A percentile compares a stretch with the other conserved stretches of the same genome.
phyloP scores from a whole-genome alignment of 805 yeast species.

The Ogataea corticis region DNA sequence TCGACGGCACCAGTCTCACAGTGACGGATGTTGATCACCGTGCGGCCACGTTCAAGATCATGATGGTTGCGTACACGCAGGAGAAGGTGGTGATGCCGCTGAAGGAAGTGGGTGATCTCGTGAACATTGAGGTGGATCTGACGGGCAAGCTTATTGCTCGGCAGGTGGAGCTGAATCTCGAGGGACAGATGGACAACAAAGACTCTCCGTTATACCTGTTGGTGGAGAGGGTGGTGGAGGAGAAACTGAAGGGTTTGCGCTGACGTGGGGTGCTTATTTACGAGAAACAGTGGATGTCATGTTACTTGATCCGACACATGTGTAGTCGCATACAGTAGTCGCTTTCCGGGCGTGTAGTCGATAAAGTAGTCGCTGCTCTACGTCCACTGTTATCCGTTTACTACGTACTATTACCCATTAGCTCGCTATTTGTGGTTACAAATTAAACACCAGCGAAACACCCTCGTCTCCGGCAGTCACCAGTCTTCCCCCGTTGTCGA shows the following conservation, averaged over 20 bases:
- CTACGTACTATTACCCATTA: too few relatives aligned
- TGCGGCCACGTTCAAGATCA: conserved; percentile 65
- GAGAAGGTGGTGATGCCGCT: conserved; percentile 70
- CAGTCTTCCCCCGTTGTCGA: conserved; percentile 66
- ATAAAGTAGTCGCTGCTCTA: too few relatives aligned
- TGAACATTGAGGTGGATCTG: conserved; percentile 92
- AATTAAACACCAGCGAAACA: conserved; percentile 71
- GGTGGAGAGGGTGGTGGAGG: conserved; percentile 49
- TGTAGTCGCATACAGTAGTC: too few relatives aligned
- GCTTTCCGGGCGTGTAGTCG: too few relatives aligned
- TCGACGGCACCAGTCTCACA: conserved; percentile 93
- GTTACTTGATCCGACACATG: too few relatives aligned
- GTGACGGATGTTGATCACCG: conserved; percentile 73
- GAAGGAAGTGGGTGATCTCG: conserved; percentile 61
- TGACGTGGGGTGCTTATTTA: too few relatives aligned
- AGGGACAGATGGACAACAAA: conserved; percentile 50
- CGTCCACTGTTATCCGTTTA: too few relatives aligned
- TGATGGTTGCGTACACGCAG: conserved; percentile 93
- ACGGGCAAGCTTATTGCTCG: conserved; percentile 90
- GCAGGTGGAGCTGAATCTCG: conserved; percentile 65
- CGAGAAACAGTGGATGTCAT: too few relatives aligned
- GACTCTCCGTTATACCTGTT: conserved; percentile 51
- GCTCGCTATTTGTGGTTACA: too few relatives aligned
- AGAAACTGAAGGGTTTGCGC: conserved; percentile 32
- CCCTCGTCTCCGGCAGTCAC: conserved; percentile 98